phyloP scores from a whole-genome alignment of 306 rosid species.

The Sicyos baderoa region DNA sequence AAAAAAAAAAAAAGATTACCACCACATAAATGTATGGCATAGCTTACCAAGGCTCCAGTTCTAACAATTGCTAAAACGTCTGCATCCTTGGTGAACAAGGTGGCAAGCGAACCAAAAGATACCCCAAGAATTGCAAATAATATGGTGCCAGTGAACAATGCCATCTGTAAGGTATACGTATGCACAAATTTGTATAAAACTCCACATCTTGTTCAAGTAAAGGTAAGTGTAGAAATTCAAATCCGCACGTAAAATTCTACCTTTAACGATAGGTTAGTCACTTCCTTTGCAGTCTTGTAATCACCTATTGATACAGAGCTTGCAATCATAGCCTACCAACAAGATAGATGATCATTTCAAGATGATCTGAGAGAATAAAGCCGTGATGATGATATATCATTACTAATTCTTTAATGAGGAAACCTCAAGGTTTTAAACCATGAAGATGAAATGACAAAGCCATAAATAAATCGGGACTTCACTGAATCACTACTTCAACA shows the following conservation, averaged over 20 bases:
- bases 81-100: slow-evolving; percentile 70
- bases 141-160: slow-evolving; percentile 56
- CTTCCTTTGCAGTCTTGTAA: slow-evolving; percentile 62
- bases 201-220: not conserved
- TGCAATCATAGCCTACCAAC: slow-evolving; percentile 72
- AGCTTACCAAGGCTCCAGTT: slow-evolving; percentile 58
- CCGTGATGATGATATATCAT: not conserved
- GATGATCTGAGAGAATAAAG: slow-evolving; percentile 17
- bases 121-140: slow-evolving; percentile 61
- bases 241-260: slow-evolving; percentile 24
- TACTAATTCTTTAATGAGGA: not conserved
- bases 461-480: not conserved
- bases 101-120: slow-evolving; percentile 73
- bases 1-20: not conserved
- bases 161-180: slow-evolving; percentile 39
- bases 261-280: slow-evolving; percentile 47
- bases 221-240: not conserved
- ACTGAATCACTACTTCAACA: not conserved
- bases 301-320: slow-evolving; percentile 75
- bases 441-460: not conserved
- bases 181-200: slow-evolving; percentile 23
- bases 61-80: slow-evolving; percentile 68
- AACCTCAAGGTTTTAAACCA: slow-evolving; percentile 1
- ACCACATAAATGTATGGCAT: slow-evolving; percentile 10
- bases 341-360: slow-evolving; percentile 16